Base-by-base conservation (phyloP, 306 rosid species). In the Vicia faba region DNA sequence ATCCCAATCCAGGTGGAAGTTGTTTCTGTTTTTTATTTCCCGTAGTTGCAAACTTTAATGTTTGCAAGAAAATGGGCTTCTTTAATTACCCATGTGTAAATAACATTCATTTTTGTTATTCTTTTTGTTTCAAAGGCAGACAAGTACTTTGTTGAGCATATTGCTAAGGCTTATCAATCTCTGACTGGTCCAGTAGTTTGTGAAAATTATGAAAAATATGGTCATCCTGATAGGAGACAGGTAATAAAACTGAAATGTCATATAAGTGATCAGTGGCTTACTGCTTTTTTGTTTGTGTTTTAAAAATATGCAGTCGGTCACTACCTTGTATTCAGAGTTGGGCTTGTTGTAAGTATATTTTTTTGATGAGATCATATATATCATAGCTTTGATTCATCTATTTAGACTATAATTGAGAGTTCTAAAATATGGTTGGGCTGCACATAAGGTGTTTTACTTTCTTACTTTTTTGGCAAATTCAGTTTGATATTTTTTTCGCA, bases 201-300 rank as follows among this genome's bases (percentile, higher is more conserved):
- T 48, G 96, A 95, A 71, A 95, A 90, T 71, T 95, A 85, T 78
- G 97, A 95, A 75, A 95, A 91, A 74, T 95, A 88, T 79, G 99
- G 99, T 75, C 97, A 95, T 81, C 99, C 97, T 60, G 96, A 88
- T 81, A 97, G 99, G 12, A 85, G 96, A 50, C 96, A 95, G 96
- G 99, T 88, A 87, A 59, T 64, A 51, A 49, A 67, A 57, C 57
- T 46, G 68, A 20, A 64, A 16, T 66, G 25, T 28, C 61, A 7
- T 55, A 65, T 56, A 77, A 67, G 23, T 39, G 50, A 38, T 56
- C 25, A 7, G 60, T 57, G 23, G 54, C 57, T 54, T 69, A 29
- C 11, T 28, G 64, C 28, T n/a, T 64, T 78, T 73, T 55, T 55
- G 11, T 26, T 55, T 28, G 11, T 13, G 8, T 55, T 55, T 0